Evolutionary conservation across 352 stramenopile genomes (phyloP).

Genomic region (Globisporangium acanthophoron): DNA sequence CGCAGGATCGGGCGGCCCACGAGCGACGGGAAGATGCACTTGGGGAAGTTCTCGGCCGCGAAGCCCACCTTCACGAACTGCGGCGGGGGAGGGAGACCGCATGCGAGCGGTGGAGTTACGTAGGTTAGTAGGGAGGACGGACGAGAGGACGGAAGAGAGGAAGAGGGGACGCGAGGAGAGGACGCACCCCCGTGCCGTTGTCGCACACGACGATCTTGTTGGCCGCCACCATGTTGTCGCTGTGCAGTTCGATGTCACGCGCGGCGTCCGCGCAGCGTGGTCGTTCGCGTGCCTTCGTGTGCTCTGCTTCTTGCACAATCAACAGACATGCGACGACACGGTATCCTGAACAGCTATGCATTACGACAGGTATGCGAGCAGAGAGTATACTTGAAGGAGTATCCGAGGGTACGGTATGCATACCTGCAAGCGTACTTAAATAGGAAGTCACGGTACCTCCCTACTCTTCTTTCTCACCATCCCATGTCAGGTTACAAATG

Average conservation of each 20-base stretch:
- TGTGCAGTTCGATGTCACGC: background rate
- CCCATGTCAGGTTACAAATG: too few species aligned
- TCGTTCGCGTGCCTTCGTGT: too few species aligned
- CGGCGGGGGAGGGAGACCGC: background rate
- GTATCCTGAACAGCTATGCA: too few species aligned
- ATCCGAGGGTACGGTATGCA: too few species aligned
- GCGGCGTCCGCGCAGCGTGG: too few species aligned
- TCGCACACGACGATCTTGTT: constrained; percentile 89
- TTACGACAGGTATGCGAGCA: too few species aligned
- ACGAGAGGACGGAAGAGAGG: background rate
- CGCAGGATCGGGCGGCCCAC: constrained; percentile 92
- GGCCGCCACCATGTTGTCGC: constrained; percentile 58
- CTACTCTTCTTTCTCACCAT: background rate
- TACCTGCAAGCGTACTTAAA: too few species aligned
- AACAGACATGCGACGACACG: too few species aligned
- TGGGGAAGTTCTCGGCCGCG: constrained; percentile 93
- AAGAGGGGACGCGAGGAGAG: background rate
- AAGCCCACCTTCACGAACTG: constrained; percentile 92
- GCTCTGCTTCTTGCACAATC: too few species aligned
- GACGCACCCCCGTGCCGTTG: constrained; percentile 79
- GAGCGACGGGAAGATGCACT: constrained; percentile 93
- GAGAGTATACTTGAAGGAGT: too few species aligned
- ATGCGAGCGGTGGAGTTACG: too few species aligned
- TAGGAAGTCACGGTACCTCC: too few species aligned
- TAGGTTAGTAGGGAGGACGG: background rate